A percentile compares a stretch with the other conserved stretches of the same genome.
phyloP scores from a whole-genome alignment of 2,329 filamentous ascomycete genomes.

The Apiospora sp. region DNA sequence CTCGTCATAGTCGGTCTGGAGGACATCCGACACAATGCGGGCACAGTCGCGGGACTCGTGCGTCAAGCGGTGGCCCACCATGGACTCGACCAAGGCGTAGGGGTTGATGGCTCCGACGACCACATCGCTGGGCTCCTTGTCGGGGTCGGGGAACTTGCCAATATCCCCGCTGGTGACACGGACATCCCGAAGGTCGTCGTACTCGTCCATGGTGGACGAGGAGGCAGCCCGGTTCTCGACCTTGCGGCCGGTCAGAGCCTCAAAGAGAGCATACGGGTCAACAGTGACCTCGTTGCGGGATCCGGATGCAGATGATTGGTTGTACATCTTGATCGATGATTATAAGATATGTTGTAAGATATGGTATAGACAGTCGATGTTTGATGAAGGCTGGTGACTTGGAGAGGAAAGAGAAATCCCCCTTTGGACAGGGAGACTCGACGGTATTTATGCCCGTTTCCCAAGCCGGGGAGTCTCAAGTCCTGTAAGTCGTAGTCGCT shows the following conservation, averaged over 20 bases:
- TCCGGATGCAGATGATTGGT: conserved; percentile 20
- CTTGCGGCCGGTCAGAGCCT: conserved; percentile 48
- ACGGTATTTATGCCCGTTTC: conserved; percentile 16
- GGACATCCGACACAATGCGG: conserved; percentile 49
- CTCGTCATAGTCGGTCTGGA: conserved; percentile 57
- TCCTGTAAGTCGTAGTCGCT: neutral
- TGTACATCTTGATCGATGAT: conserved; percentile 18
- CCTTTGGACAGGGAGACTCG: neutral
- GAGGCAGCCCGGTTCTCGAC: conserved; percentile 37
- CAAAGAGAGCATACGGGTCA: conserved; percentile 48
- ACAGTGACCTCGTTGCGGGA: conserved; percentile 33
- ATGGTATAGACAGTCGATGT: neutral
- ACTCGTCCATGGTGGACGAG: conserved; percentile 40
- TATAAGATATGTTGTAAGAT: neutral
- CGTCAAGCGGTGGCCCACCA: conserved; percentile 52
- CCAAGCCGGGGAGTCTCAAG: neutral
- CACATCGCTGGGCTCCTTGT: conserved; percentile 48
- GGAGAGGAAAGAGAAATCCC: neutral
- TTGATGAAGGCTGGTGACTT: neutral
- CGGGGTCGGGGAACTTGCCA: conserved; percentile 41
- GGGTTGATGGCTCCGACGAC: conserved; percentile 52
- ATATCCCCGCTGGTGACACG: conserved; percentile 32
- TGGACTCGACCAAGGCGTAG: conserved; percentile 52
- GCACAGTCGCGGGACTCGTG: conserved; percentile 43
- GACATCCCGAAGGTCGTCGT: conserved; percentile 45